Conservation (phyloP, 805 yeast genomes). For the Brettanomyces sp. region DNA sequence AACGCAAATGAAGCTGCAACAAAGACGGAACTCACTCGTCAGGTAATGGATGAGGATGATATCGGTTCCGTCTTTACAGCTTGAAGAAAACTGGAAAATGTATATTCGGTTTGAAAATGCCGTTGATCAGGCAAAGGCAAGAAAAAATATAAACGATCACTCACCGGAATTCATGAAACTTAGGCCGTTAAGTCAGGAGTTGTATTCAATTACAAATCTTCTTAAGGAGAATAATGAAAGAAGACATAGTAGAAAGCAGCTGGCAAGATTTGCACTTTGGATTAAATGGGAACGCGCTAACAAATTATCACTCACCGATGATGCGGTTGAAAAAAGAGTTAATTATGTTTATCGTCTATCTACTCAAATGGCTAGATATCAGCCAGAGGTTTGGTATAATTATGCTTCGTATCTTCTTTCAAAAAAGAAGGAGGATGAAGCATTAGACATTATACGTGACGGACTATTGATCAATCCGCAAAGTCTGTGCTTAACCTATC, state of each 20-base stretch:
- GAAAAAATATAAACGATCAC: constrained; percentile 74
- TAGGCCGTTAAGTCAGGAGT: constrained; percentile 65
- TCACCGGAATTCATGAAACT: constrained; percentile 84
- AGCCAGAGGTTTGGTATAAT: constrained; percentile 73
- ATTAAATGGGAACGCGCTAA: constrained; percentile 70
- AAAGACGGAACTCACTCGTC: constrained; percentile 66
- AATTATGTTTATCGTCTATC: constrained; percentile 69
- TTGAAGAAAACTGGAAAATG: constrained; percentile 72
- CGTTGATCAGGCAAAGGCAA: constrained; percentile 62
- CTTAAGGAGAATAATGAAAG: constrained; percentile 10
- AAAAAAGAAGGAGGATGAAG: constrained; percentile 7
- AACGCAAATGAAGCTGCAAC: constrained; percentile 81
- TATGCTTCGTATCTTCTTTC: constrained; percentile 24
- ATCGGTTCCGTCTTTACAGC: constrained; percentile 62
- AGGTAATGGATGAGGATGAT: constrained; percentile 61
- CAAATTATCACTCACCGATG: constrained; percentile 49
- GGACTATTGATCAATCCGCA: constrained; percentile 59
- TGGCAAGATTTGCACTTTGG: constrained; percentile 63
- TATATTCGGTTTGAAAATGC: constrained; percentile 82
- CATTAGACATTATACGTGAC: constrained; percentile 38
- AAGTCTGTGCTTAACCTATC: constrained; percentile 58
- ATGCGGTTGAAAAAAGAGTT: constrained; percentile 44
- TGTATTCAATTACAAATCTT: constrained; percentile 42
- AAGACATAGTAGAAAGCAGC: constrained; percentile 28
- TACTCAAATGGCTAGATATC: constrained; percentile 48